Base-by-base conservation (phyloP, 2,329 filamentous ascomycete genomes). In the Pseudogymnoascus pannorum region DNA sequence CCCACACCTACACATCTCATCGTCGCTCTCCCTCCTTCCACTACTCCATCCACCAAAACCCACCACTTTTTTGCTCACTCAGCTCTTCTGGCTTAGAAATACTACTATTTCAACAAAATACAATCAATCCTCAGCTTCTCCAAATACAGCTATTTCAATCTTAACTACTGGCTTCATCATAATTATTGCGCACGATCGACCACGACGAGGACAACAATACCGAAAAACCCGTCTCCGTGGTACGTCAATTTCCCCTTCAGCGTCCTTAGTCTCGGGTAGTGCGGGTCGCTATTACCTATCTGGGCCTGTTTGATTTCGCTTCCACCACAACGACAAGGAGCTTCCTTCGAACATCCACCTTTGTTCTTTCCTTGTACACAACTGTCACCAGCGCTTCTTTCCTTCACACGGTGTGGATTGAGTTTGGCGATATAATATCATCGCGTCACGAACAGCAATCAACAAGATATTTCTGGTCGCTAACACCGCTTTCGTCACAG, bases 231-330 rank as follows among this genome's bases (percentile, higher is more conserved):
- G 12, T 31, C 14, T 54, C 44, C 26, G 48, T 54, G 48, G 48
- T 54, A 26, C 22, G 48, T 54, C 48, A 54, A 54, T 26, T 54
- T 54, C 29, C 48, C 48, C 48, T 54, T 26, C 48, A 26, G 16
- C 48, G 14, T 31, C 14, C 48, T 54, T 54, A 54, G 48, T 54
- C 16, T 54, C 16, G 48, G 38, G 48, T 31, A 31, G 22, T 54
- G 48, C 48, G 48, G 48, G 48, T 54, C 48, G 22, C 48, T 5
- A 26, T 54, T 54, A 54, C 48, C 48, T 31, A 31, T 54, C 48
- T 26, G 48, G 29, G 48, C 11, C 3, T 54, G 20, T 31, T 54
- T 54, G 48, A 54, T 54, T 54, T 54, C 48, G 48, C 48, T 54
- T 54, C 14, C 48, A n/a, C n/a, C n/a, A n/a, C 29, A 31, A 22